Evolutionary conservation across 139 green algal genomes (phyloP).

Genomic region (Pleodorina starrii): DNA sequence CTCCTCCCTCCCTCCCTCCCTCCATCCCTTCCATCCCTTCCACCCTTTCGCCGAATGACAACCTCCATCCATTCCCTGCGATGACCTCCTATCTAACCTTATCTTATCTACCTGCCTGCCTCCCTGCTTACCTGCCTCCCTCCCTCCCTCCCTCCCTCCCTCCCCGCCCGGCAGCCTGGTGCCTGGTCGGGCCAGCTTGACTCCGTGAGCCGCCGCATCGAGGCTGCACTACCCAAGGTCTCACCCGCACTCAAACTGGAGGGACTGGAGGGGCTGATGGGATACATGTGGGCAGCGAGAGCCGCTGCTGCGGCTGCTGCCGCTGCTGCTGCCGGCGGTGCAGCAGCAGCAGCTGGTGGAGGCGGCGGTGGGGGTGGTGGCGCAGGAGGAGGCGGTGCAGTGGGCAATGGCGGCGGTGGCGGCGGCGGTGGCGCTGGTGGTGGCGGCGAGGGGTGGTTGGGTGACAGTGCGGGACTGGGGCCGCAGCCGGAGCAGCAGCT

Average conservation of each 20-base stretch:
- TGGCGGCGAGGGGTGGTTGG: neutral
- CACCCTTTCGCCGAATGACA: no score
- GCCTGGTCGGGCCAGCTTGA: constrained; percentile 1
- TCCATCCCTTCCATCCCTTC: no score
- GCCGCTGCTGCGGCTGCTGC: neutral
- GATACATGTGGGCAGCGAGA: neutral
- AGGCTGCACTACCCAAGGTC: neutral
- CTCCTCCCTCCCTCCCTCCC: no score
- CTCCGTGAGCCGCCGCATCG: neutral
- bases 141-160: no score
- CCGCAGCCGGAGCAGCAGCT: neutral
- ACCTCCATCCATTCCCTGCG: no score
- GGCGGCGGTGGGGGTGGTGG: neutral
- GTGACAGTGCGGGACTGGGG: neutral
- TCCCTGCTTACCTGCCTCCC: no score
- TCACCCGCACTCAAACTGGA: neutral
- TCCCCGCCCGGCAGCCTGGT: neutral
- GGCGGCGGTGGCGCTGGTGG: neutral
- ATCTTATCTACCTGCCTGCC: neutral
- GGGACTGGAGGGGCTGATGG: constrained; percentile 41
- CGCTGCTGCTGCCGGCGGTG: neutral
- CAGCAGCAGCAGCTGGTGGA: neutral
- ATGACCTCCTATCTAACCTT: no score
- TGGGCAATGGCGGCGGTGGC: neutral
- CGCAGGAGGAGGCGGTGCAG: neutral